These are phyloP conservation scores for Echeveria elegans DNA, from an alignment of 164 flowering plant genomes.

Conservation along the genomic window DNA sequence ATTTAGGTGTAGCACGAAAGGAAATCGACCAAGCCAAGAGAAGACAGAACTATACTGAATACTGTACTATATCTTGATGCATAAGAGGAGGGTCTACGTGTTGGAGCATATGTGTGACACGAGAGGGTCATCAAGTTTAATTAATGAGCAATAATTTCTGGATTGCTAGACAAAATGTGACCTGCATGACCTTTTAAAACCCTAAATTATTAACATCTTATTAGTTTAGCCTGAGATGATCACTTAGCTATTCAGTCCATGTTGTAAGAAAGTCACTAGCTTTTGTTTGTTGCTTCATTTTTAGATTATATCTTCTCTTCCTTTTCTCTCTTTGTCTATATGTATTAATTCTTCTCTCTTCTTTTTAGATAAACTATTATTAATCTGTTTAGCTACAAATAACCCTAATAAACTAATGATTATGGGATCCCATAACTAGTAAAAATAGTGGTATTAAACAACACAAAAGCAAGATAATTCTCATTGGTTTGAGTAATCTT, in stretches of 20 bases:
- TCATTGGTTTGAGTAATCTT: neutral
- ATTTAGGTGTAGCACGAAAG: too few relatives aligned
- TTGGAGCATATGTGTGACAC: neutral
- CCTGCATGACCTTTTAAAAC: neutral
- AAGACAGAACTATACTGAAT: too few relatives aligned
- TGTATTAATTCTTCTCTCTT: neutral
- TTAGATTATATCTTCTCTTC: neutral
- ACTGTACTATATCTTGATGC: neutral
- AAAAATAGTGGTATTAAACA: neutral
- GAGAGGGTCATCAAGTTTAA: neutral
- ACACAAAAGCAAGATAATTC: neutral
- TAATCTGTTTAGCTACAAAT: neutral
- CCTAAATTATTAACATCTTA: neutral
- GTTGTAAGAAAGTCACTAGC: neutral
- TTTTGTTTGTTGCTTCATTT: neutral
- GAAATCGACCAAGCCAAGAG: too few relatives aligned
- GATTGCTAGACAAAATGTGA: neutral
- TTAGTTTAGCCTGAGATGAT: neutral
- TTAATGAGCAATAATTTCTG: neutral
- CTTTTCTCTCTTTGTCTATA: neutral
- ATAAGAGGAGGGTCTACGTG: neutral
- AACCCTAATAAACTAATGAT: neutral
- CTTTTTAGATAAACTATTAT: neutral
- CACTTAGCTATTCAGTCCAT: neutral
- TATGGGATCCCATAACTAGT: conserved; percentile 8